Base-by-base conservation (phyloP, 1,139 yeast species). In the Zygoascus sp. region DNA sequence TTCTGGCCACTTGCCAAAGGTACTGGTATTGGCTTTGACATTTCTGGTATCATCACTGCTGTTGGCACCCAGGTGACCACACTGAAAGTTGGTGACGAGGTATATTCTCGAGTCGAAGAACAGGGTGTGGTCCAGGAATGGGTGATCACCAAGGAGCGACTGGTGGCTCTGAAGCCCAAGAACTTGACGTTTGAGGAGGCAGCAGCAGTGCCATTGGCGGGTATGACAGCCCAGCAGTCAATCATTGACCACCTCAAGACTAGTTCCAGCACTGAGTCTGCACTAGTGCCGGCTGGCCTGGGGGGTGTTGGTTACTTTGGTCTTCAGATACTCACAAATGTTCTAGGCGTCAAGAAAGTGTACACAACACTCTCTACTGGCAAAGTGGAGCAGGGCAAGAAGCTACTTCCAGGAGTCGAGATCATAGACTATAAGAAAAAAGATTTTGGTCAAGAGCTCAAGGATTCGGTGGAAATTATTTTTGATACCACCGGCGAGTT, bases 21-120 rank as follows among this genome's bases (percentile, higher is more conserved):
- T 20, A 61, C 70, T 34, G 70, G 64, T 25, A 49, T 55, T 16
- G 72, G 72, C 2, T 53, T 57, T 40, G 71, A 67, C 46, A 57
- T 73, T 30, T 66, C 83, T 41, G 94, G 95, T 45, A 67, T 66
- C n/a, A 80, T 84, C 34, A 71, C 68, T 15, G 69, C 72, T 36
- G 74, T 81, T 34, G 94, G 92, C 23, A 53, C 72, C 5, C 68
- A 72, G n/a, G 85, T 80, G 13, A 64, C 62, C 15, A 70, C 67
- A 6, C 74, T 75, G 54, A 54, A 64, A 32, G 70, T 72, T 9
- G 88, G 88, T 42, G 86, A 81, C 54, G 60, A 64, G 13, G 82
- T 80, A 9, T 34, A 27, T 20, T 68, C 71, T 5, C 66, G 78
- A 53, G 66, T 71, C n/a, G 79, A 72, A 49, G 88, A 87, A 46